A percentile compares a stretch with the other conserved stretches of the same genome.
Conservation (phyloP, 2,329 filamentous ascomycete genomes). For the Verticillium tricorpus region DNA sequence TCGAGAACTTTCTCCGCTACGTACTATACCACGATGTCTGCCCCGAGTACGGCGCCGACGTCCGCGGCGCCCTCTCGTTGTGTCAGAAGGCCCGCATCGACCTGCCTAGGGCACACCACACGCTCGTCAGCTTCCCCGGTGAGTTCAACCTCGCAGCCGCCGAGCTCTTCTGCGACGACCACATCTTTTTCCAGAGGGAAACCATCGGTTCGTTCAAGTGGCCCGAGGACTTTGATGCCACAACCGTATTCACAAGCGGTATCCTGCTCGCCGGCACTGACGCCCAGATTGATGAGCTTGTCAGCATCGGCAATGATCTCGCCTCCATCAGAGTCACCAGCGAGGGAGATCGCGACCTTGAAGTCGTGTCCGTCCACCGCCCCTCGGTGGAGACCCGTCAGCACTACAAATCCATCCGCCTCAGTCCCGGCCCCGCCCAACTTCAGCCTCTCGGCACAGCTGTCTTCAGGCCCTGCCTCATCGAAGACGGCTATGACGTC, state of each 20-base stretch:
- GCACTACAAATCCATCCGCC: slow-evolving; percentile 37
- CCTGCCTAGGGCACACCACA: slow-evolving; percentile 52
- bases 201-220: slow-evolving; percentile 20
- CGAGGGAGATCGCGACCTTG: slow-evolving; percentile 52
- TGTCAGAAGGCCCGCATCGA: slow-evolving; percentile 66
- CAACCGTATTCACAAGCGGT: slow-evolving; percentile 37
- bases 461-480: slow-evolving; percentile 35
- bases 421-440: slow-evolving; percentile 23
- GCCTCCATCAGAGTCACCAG: slow-evolving; percentile 34
- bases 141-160: slow-evolving; percentile 75
- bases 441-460: slow-evolving; percentile 41
- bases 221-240: slow-evolving; percentile 36
- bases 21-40: slow-evolving; percentile 81
- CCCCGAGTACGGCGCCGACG: slow-evolving; percentile 67
- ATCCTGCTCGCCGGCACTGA: slow-evolving; percentile 31
- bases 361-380: slow-evolving; percentile 50
- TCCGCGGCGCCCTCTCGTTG: slow-evolving; percentile 60
- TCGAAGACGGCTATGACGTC: slow-evolving; percentile 45
- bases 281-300: not conserved
- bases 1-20: slow-evolving; percentile 87
- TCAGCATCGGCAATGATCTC: slow-evolving; percentile 10
- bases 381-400: slow-evolving; percentile 35
- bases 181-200: slow-evolving; percentile 8
- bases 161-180: slow-evolving; percentile 53
- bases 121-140: slow-evolving; percentile 60